Percentiles rank a stretch among this genome's conserved stretches.
phyloP scores from a whole-genome alignment of 495 filamentous ascomycete species.

The Neohortaea acidophila region DNA sequence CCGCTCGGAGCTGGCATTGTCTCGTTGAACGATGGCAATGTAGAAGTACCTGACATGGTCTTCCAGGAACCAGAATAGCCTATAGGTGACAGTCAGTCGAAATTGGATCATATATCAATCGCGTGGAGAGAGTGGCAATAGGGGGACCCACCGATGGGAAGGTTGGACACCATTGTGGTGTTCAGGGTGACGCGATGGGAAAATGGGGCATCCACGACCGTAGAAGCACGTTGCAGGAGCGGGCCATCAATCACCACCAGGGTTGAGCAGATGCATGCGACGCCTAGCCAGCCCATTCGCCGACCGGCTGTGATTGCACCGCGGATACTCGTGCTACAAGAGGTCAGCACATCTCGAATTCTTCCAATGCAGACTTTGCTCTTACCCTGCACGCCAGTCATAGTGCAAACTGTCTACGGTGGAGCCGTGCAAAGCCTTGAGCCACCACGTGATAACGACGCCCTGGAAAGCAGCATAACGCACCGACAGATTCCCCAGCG shows the following conservation, averaged over 20 bases:
- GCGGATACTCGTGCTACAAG: neutral
- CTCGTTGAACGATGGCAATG: neutral
- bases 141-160: neutral
- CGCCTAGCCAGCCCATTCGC: neutral
- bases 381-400: neutral
- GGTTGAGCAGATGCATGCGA: neutral
- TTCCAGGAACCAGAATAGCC: neutral
- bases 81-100: too few relatives aligned
- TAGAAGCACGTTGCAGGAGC: neutral
- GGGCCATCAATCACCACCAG: neutral
- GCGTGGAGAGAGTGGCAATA: too few relatives aligned
- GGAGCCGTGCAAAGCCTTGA: neutral
- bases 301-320: neutral
- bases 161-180: neutral
- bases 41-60: neutral
- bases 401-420: neutral
- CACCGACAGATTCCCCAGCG: neutral
- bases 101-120: too few relatives aligned
- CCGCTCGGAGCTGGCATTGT: neutral
- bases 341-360: too few relatives aligned
- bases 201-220: neutral
- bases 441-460: neutral
- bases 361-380: too few relatives aligned
- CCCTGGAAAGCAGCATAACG: neutral
- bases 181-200: neutral